Percentiles rank a stretch among this genome's conserved stretches.
Conservation (phyloP, 169 alveolate species). For the Theileria luwenshuni region DNA sequence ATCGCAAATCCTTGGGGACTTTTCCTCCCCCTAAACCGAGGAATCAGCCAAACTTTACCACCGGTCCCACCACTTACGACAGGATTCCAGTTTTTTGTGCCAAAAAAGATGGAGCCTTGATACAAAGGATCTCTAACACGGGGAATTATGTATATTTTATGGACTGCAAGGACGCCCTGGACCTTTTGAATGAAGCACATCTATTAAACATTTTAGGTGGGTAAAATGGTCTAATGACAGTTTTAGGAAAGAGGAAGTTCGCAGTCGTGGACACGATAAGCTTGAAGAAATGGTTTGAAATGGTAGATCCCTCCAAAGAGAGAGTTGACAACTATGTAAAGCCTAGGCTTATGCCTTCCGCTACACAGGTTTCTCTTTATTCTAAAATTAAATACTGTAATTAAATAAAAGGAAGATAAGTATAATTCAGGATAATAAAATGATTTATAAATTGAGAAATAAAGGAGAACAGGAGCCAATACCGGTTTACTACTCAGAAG, state of each 20-base stretch:
- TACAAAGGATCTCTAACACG: background rate
- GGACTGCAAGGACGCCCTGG: conserved; percentile 46
- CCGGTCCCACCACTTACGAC: conserved; percentile 10
- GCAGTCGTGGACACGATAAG: conserved; percentile 18
- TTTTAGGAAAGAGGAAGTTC: background rate
- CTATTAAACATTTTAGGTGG: background rate
- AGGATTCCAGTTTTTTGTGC: conserved; percentile 46
- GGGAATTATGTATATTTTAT: conserved; percentile 32
- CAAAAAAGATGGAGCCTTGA: conserved; percentile 20
- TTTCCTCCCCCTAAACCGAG: background rate
- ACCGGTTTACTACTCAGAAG: conserved; percentile 5
- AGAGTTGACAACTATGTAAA: background rate
- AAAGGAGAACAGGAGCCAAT: conserved; percentile 6
- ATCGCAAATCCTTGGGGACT: background rate
- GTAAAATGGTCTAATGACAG: background rate
- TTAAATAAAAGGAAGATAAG: too few relatives aligned
- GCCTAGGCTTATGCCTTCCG: conserved; percentile 3
- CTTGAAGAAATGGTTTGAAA: conserved; percentile 44
- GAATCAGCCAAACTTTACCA: background rate
- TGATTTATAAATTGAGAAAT: background rate
- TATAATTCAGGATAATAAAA: background rate
- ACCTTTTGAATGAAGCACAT: conserved; percentile 29
- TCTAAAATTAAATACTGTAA: background rate
- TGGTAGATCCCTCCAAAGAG: conserved; percentile 38
- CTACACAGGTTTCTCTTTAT: background rate